phyloP scores from a whole-genome alignment of 2,329 filamentous ascomycete species.

The Clarireedia monteithiana region DNA sequence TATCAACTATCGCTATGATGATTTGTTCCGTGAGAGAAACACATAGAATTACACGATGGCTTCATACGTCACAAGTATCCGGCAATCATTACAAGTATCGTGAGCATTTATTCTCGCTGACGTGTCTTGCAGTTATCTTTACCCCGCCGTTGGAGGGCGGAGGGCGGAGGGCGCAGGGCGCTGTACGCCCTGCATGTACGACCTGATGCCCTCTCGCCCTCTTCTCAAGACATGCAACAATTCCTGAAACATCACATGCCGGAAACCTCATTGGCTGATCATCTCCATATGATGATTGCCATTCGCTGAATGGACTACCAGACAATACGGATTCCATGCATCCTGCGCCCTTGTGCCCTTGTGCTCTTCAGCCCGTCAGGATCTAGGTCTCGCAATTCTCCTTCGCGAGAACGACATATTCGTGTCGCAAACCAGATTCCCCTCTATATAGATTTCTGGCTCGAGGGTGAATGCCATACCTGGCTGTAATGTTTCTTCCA shows the following conservation, averaged over 20 bases:
- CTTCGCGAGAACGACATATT: constrained; percentile 52
- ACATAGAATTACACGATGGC: no score
- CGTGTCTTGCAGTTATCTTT: no score
- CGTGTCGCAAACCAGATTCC: constrained; percentile 55
- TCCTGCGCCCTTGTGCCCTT: constrained; percentile 44
- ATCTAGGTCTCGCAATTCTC: constrained; percentile 46
- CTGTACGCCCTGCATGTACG: neutral
- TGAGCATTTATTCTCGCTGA: no score
- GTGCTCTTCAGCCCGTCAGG: constrained; percentile 40
- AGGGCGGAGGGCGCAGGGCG: no score
- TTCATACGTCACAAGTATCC: no score
- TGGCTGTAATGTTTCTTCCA: constrained; percentile 35
- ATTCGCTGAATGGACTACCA: neutral
- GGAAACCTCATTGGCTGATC: neutral
- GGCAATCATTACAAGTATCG: no score
- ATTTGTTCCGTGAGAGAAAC: no score
- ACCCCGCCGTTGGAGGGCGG: no score
- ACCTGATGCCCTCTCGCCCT: neutral
- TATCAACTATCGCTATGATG: no score
- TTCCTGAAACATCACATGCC: neutral
- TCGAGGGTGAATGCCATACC: constrained; percentile 59
- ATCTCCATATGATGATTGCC: no score
- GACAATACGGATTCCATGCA: constrained; percentile 42
- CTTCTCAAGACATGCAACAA: constrained; percentile 4
- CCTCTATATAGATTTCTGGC: constrained; percentile 53